These are phyloP conservation scores for Eucalyptus leucophloia DNA, from an alignment of 345 rosid species.

Conservation along the genomic window DNA sequence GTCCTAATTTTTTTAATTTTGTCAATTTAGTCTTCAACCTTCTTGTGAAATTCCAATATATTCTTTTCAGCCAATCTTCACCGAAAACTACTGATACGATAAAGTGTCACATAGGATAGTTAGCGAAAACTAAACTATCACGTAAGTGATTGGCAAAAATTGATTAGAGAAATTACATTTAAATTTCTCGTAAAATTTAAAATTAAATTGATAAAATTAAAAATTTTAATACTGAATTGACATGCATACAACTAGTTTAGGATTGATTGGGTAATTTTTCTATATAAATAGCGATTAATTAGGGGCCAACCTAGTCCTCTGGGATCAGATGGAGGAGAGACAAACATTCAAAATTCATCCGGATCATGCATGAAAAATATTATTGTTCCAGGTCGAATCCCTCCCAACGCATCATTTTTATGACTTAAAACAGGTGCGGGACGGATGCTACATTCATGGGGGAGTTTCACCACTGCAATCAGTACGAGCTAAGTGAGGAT, in stretches of 20 bases:
- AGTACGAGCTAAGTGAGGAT: background rate
- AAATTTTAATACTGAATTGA: accelerated
- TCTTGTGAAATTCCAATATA: background rate
- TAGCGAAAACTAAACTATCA: background rate
- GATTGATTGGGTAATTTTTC: background rate
- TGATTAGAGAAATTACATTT: accelerated
- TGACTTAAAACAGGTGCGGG: background rate
- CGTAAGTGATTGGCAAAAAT: background rate
- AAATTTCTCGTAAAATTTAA: accelerated
- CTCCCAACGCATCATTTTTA: background rate
- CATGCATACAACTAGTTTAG: accelerated
- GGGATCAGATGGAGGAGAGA: background rate
- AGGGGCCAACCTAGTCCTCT: background rate
- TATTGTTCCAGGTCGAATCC: background rate
- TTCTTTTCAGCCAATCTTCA: accelerated
- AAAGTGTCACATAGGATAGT: background rate
- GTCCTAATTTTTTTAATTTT: accelerated
- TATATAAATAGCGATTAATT: accelerated
- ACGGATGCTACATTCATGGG: background rate
- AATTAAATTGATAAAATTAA: too few relatives aligned
- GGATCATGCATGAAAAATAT: background rate
- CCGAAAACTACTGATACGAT: accelerated
- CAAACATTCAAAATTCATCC: background rate
- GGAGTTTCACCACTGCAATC: background rate
- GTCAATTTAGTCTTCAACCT: accelerated